Base-by-base conservation (phyloP, 2,329 filamentous ascomycete genomes). In the Xylaria sp. region DNA sequence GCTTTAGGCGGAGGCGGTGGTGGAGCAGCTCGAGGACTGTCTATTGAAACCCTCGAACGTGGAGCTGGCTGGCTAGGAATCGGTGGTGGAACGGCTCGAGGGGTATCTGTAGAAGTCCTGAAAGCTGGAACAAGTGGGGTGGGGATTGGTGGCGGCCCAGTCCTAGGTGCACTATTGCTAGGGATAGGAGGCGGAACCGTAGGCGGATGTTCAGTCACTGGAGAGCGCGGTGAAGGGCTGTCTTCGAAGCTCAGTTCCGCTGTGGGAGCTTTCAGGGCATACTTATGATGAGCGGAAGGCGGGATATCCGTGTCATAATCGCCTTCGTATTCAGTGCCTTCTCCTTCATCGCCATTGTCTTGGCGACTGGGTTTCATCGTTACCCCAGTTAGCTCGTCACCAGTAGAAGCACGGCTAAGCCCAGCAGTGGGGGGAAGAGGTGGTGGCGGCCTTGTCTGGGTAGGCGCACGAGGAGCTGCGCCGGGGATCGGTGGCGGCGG, bases 271-370 rank as follows among this genome's bases (percentile, higher is more conserved):
- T 94, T 96, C 64, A 98, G 78, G 0, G 94, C 94, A 78, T 97
- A 94, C 77, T 96, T 97, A 77, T 97, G 92, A 59, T 91, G 92
- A n/a, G 87, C 92, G 9, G 92, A 90, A n/a, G 94, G 92, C 1
- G 91, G 94, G 73, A 98, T 98, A 74, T 98, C 95, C 6, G 95
- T 98, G 71, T 98, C 95, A 74, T 98, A 98, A 73, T 98, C 95
- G 6, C 94, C 95, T 74, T 99, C 95, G 73, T 98, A 98, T 73
- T 97, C 94, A 0, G 92, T 96, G 35, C 92, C 85, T 72, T 96
- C 93, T 62, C 91, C 92, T 62, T 90, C 89, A 25, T 87, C 89
- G 14, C 89, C 89, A 33, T 79, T 84, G 64, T 80, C 80, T 60
- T 79, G 76, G 9, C 72, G 69, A 11, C 77, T 77, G 64, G 82